These are phyloP conservation scores for Gossypium rotundifolium DNA, from an alignment of 345 rosid species.

Conservation along the genomic window DNA sequence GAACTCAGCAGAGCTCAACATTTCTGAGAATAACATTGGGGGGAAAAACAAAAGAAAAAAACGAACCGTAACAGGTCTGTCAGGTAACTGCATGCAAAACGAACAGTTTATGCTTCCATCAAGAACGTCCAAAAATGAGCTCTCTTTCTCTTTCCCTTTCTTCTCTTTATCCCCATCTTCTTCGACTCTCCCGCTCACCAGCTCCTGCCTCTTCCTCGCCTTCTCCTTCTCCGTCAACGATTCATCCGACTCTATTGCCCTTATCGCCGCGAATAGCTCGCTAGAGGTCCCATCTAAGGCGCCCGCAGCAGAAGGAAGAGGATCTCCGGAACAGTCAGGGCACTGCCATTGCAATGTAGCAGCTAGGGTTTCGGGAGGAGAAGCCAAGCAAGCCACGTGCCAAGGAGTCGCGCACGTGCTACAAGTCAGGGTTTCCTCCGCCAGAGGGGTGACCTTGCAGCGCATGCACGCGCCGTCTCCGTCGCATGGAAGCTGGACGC, in stretches of 20 bases:
- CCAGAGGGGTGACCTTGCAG: slow-evolving; percentile 36
- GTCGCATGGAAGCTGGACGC: slow-evolving; percentile 57
- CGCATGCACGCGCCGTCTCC: slow-evolving; percentile 63
- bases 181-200: slow-evolving; percentile 32
- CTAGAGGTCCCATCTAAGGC: not conserved
- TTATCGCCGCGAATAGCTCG: slow-evolving; percentile 25
- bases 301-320: slow-evolving; percentile 6
- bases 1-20: not conserved
- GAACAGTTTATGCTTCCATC: slow-evolving; percentile 30
- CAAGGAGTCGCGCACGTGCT: slow-evolving; percentile 60
- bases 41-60: not conserved
- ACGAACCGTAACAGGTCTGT: slow-evolving; percentile 37
- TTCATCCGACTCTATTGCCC: slow-evolving; percentile 39
- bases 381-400: slow-evolving; percentile 56
- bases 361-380: slow-evolving; percentile 37
- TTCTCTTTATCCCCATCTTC: slow-evolving; percentile 16
- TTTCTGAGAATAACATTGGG: not conserved
- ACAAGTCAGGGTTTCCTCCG: slow-evolving; percentile 51
- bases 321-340: slow-evolving; percentile 48
- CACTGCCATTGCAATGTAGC: slow-evolving; percentile 53
- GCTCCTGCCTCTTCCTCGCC: slow-evolving; percentile 37
- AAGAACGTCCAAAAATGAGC: slow-evolving; percentile 21
- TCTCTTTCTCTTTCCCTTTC: not conserved
- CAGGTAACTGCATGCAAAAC: slow-evolving; percentile 34
- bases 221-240: slow-evolving; percentile 39